Conservation (phyloP, 2,329 filamentous ascomycete genomes). For the Eurotiales sp. region DNA sequence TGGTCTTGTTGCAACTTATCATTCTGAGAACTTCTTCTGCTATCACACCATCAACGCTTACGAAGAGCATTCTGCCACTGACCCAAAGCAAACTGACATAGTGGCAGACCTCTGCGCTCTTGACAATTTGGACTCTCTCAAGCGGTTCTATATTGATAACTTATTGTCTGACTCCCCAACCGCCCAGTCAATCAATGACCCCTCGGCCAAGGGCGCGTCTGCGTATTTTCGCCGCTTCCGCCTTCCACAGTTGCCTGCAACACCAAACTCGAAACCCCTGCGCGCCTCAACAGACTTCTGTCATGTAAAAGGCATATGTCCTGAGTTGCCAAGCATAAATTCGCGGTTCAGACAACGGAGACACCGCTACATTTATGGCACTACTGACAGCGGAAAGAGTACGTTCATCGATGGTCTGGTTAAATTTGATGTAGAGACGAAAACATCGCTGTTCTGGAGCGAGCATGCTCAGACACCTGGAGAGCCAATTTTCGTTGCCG, state of each 20-base stretch:
- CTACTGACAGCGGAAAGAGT: conserved; percentile 43
- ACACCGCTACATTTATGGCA: conserved; percentile 51
- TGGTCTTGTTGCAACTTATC: conserved; percentile 66
- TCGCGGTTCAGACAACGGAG: conserved; percentile 39
- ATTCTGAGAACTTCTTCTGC: conserved; percentile 66
- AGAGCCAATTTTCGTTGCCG: conserved; percentile 51
- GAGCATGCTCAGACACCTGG: conserved; percentile 49
- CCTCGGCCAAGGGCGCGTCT: not conserved
- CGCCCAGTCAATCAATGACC: conserved; percentile 24
- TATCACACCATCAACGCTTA: conserved; percentile 79
- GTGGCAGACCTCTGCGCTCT: conserved; percentile 65
- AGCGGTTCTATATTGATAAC: conserved; percentile 66
- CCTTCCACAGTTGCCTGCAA: conserved; percentile 30
- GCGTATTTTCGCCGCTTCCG: conserved; percentile 34
- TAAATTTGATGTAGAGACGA: conserved; percentile 50
- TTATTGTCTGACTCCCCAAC: conserved; percentile 55
- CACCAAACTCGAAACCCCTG: conserved; percentile 18
- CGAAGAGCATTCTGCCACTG: conserved; percentile 50
- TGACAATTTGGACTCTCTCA: conserved; percentile 61
- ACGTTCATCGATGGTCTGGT: conserved; percentile 51
- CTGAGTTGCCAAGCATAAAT: conserved; percentile 53
- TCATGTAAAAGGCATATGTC: conserved; percentile 14
- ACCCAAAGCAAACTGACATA: conserved; percentile 47
- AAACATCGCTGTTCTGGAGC: conserved; percentile 42
- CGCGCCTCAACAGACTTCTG: conserved; percentile 4